These are phyloP conservation scores for Fusarium sp. DNA, from an alignment of 2,329 filamentous ascomycete genomes.

Conservation along the genomic window DNA sequence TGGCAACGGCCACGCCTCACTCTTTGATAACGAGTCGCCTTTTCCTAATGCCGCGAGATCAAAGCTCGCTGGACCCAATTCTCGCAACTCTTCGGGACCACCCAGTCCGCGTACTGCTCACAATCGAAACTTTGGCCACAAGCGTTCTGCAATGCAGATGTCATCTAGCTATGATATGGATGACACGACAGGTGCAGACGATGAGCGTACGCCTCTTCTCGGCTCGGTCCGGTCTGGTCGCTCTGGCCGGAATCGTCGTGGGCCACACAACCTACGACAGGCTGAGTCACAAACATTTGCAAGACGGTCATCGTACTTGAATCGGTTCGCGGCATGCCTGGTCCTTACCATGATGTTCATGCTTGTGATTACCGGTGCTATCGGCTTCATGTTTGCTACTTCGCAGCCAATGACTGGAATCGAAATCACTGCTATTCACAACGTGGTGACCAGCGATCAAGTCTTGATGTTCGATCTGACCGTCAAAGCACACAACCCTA, in stretches of 20 bases:
- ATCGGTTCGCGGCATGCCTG: constrained; percentile 87
- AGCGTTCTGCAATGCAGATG: constrained; percentile 71
- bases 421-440: constrained; percentile 83
- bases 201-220: constrained; percentile 89
- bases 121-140: constrained; percentile 56
- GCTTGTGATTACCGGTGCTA: constrained; percentile 85
- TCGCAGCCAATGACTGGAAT: constrained; percentile 89
- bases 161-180: constrained; percentile 83
- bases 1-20: constrained; percentile 76
- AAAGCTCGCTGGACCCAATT: constrained; percentile 72
- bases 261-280: constrained; percentile 72
- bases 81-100: constrained; percentile 76
- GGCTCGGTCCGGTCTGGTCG: constrained; percentile 69
- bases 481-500: constrained; percentile 91
- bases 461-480: constrained; percentile 95
- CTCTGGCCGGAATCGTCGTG: constrained; percentile 71
- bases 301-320: constrained; percentile 73
- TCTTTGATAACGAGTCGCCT: constrained; percentile 84
- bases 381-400: constrained; percentile 91
- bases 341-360: constrained; percentile 87
- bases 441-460: constrained; percentile 93
- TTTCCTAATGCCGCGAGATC: constrained; percentile 77
- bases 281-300: constrained; percentile 81
- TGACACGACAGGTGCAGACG: constrained; percentile 83
- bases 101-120: constrained; percentile 76